These are phyloP conservation scores for Ustilago hordei DNA, from an alignment of 1,284 basidiomycete species.

Conservation along the genomic window DNA sequence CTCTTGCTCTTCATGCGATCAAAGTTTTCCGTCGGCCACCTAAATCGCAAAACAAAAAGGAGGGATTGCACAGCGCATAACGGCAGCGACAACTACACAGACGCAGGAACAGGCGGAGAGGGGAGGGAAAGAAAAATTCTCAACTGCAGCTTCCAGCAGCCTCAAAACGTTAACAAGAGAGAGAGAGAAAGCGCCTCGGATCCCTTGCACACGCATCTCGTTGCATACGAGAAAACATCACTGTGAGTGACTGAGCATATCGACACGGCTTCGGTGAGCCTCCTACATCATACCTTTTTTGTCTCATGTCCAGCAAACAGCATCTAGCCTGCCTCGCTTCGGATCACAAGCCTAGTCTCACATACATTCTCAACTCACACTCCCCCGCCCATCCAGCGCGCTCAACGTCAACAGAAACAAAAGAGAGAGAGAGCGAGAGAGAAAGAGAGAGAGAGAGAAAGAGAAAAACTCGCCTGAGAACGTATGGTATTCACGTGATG, in stretches of 20 bases:
- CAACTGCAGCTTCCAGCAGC: not conserved
- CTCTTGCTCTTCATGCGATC: not conserved
- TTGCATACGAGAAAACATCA: not conserved
- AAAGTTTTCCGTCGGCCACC: constrained; percentile 7
- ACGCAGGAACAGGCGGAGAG: not conserved
- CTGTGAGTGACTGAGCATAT: constrained; percentile 1
- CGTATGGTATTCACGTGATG: no score
- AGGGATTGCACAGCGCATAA: not conserved
- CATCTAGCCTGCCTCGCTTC: constrained; percentile 10
- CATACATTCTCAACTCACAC: not conserved
- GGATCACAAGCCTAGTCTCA: not conserved
- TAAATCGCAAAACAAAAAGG: constrained; percentile 7
- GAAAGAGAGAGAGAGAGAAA: no score
- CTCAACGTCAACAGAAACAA: not conserved
- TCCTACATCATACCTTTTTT: constrained; percentile 18
- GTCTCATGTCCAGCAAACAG: not conserved
- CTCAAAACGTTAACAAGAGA: constrained; percentile 9
- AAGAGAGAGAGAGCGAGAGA: not conserved
- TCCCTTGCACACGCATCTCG: constrained; percentile 14
- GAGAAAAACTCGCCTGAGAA: no score
- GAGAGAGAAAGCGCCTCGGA: constrained; percentile 4
- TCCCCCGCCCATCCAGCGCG: not conserved
- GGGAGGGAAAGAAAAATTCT: constrained; percentile 1
- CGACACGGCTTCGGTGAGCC: constrained; percentile 10
- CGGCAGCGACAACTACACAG: not conserved